Evolutionary conservation across 2,329 filamentous ascomycete species (phyloP).

Genomic region (Talaromyces sp.): DNA sequence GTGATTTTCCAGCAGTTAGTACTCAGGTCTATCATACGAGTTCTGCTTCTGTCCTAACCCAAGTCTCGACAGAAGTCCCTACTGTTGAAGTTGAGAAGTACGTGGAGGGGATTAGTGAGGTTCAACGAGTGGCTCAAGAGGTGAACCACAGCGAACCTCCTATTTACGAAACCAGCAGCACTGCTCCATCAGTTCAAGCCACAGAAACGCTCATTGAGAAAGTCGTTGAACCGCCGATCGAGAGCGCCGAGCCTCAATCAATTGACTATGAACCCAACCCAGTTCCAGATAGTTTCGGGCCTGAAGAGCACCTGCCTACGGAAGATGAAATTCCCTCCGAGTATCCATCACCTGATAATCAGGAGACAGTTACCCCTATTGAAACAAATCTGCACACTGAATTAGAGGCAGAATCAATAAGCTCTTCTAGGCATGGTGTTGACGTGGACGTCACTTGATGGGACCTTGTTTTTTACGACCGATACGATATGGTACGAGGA

Average conservation of each 20-base stretch:
- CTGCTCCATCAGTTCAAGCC: not conserved
- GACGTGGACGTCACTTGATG: not conserved
- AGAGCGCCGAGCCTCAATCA: not conserved
- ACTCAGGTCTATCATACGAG: conserved; percentile 12
- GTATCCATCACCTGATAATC: not conserved
- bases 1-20: conserved; percentile 13
- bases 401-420: not conserved
- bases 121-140: conserved; percentile 13
- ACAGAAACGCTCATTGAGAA: not conserved
- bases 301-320: not conserved
- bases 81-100: conserved; percentile 3
- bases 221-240: not conserved
- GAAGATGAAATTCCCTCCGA: not conserved
- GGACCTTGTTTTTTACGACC: not conserved
- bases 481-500: not conserved
- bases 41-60: conserved; percentile 10
- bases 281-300: not conserved
- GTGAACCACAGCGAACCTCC: not conserved
- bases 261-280: not conserved
- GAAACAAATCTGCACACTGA: not conserved
- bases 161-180: not conserved
- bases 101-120: conserved; percentile 7
- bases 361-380: not conserved
- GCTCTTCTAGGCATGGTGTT: not conserved
- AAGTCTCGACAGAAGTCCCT: conserved; percentile 11